Evolutionary conservation across 495 filamentous ascomycete genomes (phyloP), one percentile per base, ranked within the genome.

Genomic region (Hypoxylon intermedium): DNA sequence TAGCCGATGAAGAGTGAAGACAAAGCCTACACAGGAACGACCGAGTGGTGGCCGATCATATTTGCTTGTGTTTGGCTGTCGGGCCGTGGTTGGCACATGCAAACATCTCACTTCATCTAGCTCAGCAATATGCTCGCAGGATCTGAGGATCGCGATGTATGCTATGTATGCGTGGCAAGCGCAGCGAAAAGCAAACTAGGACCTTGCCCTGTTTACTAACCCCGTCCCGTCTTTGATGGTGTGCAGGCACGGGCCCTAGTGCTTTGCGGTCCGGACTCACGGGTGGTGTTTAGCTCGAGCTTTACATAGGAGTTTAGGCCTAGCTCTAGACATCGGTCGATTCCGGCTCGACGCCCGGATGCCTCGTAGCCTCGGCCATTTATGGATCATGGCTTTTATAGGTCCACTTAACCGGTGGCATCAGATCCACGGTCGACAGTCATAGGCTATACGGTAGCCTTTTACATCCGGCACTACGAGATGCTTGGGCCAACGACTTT

Each of bases 181-280:
- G n/a, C n/a, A n/a, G n/a, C n/a, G n/a, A n/a, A 58, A 63, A 42
- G 53, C 41, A 53, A 53, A 34, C 37, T 40, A 51, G 33, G 52
- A 36, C 9, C 11, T 21, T 45, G 31, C 38, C 58, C 31, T 37
- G 21, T 42, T 18, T 43, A 19, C 38, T 33, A 21, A 51, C 2
- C 23, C 24, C 36, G 21, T 42, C 41, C 51, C 45, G 50, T 47
- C 24, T 46, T 13, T 48, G 50, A 60, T 51, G 51, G 56, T 53
- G 51, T 54, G 56, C 44, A 47, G 50, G 18, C 26, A 44, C 52
- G 46, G 44, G 16, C 36, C 23, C 31, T 55, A 58, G 45, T 34
- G 49, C 28, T 41, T 24, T 42, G 47, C 62, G 60, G 56, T 51
- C 62, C 62, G 52, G 51, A 56, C 41, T 60, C 24, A 41, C 56